A percentile compares a stretch with the other conserved stretches of the same genome.
phyloP scores from a whole-genome alignment of 2,329 filamentous ascomycete genomes.

The Cladosporium halotolerans region DNA sequence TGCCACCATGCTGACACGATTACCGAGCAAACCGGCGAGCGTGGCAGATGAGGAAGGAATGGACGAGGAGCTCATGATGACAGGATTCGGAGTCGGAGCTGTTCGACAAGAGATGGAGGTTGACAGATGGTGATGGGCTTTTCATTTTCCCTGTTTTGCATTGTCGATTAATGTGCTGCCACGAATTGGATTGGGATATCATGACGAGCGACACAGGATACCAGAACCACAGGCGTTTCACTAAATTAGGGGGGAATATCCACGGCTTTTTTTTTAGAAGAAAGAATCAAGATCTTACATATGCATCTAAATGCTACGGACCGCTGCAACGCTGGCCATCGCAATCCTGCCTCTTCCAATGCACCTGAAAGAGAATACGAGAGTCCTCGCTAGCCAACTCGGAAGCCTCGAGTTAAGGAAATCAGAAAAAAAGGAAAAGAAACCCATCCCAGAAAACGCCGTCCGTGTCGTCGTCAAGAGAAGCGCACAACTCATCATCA shows the following conservation, averaged over 20 bases:
- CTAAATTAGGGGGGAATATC: neutral
- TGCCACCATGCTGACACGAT: slow-evolving; percentile 37
- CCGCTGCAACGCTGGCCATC: too few species aligned
- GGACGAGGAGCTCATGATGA: slow-evolving; percentile 8
- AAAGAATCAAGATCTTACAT: neutral
- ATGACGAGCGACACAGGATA: slow-evolving; percentile 4
- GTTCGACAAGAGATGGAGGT: slow-evolving; percentile 5
- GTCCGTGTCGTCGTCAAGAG: neutral
- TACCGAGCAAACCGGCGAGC: slow-evolving; percentile 37
- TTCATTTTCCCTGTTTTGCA: neutral
- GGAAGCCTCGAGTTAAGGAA: neutral
- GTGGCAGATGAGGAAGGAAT: slow-evolving; percentile 3
- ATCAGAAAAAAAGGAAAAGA: neutral
- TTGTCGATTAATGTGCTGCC: neutral
- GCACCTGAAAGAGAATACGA: too few species aligned
- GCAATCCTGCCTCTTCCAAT: too few species aligned
- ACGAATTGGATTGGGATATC: neutral
- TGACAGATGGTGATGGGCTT: slow-evolving; percentile 1
- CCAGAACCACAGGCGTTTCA: neutral
- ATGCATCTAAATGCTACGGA: slow-evolving; percentile 1
- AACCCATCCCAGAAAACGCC: neutral
- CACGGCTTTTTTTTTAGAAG: neutral
- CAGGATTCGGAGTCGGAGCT: slow-evolving; percentile 1
- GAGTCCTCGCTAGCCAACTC: slow-evolving; percentile 1
- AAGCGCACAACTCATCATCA: neutral